Percentiles rank a stretch among this genome's conserved stretches.
Conservation (phyloP, 169 alveolate genomes). For the Eimeria praecox region DNA sequence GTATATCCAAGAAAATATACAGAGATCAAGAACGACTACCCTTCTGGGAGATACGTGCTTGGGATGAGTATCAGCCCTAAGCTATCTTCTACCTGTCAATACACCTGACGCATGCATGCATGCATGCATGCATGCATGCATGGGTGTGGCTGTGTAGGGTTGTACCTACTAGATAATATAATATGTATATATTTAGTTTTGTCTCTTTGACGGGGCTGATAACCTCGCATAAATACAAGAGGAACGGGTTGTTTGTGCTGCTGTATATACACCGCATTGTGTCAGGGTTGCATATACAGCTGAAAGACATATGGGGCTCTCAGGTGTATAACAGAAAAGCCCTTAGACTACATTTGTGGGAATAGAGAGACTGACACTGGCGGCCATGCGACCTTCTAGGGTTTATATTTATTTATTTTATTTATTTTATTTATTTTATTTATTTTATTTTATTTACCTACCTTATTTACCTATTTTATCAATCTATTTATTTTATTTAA, state of each 20-base stretch:
- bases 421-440: too few species aligned
- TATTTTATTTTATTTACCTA: too few species aligned
- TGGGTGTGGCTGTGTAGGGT: neutral
- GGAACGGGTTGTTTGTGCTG: neutral
- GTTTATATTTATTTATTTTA: too few species aligned
- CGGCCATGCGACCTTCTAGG: too few species aligned
- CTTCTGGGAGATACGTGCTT: conserved; percentile 80
- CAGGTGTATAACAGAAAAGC: neutral
- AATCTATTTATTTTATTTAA: too few species aligned
- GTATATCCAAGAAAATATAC: conserved; percentile 80
- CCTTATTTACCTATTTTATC: too few species aligned
- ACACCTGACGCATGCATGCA: neutral
- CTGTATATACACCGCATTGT: neutral
- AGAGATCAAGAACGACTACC: conserved; percentile 79
- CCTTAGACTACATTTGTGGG: neutral
- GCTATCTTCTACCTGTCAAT: neutral
- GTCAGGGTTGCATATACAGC: neutral
- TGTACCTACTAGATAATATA: neutral
- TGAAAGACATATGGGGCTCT: neutral
- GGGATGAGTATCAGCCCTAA: conserved; percentile 78
- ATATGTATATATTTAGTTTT: neutral
- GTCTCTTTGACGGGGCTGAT: neutral
- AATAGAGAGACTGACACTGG: neutral
- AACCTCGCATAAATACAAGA: neutral
- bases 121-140: neutral